These are phyloP conservation scores for Byssochlamys sp. DNA, from an alignment of 2,329 filamentous ascomycete genomes.

Conservation along the genomic window DNA sequence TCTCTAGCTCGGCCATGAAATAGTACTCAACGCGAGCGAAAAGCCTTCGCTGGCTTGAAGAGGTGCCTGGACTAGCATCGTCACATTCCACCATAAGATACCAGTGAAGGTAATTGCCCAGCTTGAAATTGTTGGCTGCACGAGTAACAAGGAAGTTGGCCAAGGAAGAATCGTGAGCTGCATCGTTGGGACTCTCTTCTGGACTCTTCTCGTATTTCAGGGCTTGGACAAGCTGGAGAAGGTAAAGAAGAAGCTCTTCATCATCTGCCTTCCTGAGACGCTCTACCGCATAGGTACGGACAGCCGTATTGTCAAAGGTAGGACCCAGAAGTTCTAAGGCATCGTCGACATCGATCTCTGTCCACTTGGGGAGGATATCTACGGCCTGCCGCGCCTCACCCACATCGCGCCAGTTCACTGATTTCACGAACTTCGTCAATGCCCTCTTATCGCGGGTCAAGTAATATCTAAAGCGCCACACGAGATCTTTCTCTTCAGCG, in stretches of 20 bases:
- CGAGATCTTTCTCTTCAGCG: slow-evolving; percentile 84
- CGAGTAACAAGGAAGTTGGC: slow-evolving; percentile 81
- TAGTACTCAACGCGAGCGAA: slow-evolving; percentile 92
- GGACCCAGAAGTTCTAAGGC: slow-evolving; percentile 87
- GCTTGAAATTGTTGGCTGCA: slow-evolving; percentile 74
- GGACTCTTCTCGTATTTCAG: slow-evolving; percentile 82
- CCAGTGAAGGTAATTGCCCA: slow-evolving; percentile 96
- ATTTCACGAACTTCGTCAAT: slow-evolving; percentile 95
- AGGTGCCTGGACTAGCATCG: slow-evolving; percentile 66
- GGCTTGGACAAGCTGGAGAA: slow-evolving; percentile 89
- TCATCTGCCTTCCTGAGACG: slow-evolving; percentile 85
- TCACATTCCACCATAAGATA: slow-evolving; percentile 97
- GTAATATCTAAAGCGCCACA: slow-evolving; percentile 97
- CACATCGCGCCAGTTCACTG: slow-evolving; percentile 83
- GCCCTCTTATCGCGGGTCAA: slow-evolving; percentile 83
- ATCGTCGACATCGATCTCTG: slow-evolving; percentile 92
- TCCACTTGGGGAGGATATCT: slow-evolving; percentile 85
- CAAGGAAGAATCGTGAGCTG: slow-evolving; percentile 67
- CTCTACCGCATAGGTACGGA: slow-evolving; percentile 87
- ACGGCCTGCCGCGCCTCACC: slow-evolving; percentile 81
- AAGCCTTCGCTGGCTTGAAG: slow-evolving; percentile 65
- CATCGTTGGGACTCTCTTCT: slow-evolving; percentile 51
- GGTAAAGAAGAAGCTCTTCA: slow-evolving; percentile 78
- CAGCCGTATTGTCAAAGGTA: slow-evolving; percentile 76
- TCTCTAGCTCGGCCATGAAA: slow-evolving; percentile 81